Evolutionary conservation across 2,329 filamentous ascomycete genomes (phyloP).

Genomic region (Trichoderma pleuroti): DNA sequence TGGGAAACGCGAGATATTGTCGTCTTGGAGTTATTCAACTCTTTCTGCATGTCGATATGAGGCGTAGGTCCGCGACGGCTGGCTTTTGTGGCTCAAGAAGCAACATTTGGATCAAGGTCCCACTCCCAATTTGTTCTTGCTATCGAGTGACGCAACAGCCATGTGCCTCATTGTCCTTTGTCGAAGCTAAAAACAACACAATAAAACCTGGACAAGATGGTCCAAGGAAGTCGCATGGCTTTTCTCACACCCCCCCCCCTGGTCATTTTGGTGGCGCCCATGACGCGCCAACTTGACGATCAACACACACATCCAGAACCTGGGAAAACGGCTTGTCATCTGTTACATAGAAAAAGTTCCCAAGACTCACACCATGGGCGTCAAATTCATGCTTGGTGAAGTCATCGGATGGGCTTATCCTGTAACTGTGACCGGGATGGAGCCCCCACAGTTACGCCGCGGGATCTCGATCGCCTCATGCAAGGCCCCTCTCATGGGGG

Average conservation of each 20-base stretch:
- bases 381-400: background rate
- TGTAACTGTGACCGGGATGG: background rate
- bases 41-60: background rate
- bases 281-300: conserved; percentile 2
- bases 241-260: background rate
- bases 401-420: background rate
- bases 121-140: background rate
- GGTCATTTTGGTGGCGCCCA: conserved; percentile 6
- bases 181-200: background rate
- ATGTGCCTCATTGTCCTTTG: background rate
- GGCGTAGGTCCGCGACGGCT: conserved; percentile 9
- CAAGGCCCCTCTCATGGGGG: conserved; percentile 1
- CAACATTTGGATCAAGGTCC: conserved; percentile 10
- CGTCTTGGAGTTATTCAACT: background rate
- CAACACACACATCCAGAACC: background rate
- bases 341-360: background rate
- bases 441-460: background rate
- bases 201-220: background rate
- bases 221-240: background rate
- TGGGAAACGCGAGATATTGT: background rate
- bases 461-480: conserved; percentile 17
- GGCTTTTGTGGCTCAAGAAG: conserved; percentile 14
- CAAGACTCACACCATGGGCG: conserved; percentile 1
- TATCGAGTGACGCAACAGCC: conserved; percentile 14
- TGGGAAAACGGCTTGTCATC: background rate